Evolutionary conservation across 2,329 filamentous ascomycete species (phyloP), one percentile per base, ranked within the genome.

Genomic region (Botryosphaeria dothidea): DNA sequence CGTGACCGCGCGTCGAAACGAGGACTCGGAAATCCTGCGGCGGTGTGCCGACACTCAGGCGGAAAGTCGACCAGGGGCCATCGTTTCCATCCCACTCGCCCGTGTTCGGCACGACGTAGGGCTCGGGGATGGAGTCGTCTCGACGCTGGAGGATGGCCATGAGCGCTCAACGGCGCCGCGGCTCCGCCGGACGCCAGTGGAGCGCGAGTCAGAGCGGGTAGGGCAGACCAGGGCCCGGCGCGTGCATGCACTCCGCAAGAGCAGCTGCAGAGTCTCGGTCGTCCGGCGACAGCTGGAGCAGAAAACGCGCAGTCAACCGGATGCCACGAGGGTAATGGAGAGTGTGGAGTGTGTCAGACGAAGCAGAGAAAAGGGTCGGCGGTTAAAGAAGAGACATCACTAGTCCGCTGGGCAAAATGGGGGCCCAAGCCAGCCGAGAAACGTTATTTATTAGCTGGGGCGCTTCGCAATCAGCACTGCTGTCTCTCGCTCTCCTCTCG

Each of bases 11-110:
- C n/a, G 75, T 75, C 11, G 76, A 75, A 5, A 75, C 71, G 29
- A 76, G 67, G 7, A 77, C 71, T n/a, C 74, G 71, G 31, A 77
- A 75, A 41, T 78, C 74, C 64, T 80, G 78, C 27, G 72, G 73
- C 27, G 78, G 78, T 36, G 72, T 76, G 3, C 79, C 79, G 1
- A 80, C 75, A 51, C 71, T 73, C 41, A 80, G 70, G n/a, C 72
- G 70, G 68, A 81, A 81, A 2, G 77, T 77, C 51, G 76, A 79
- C 79, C 79, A 81, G 49, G 65, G 69, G 1, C 79, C 78, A 70
- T 80, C 78, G 62, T 77, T 74, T 56, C 78, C 78, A 41, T 80
- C 76, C 67, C 78, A 78, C 29, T 72, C 64, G 29, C 51, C 51
- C 17, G 61, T 64, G 15, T 9, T 43, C 4, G 61, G 61, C 23